Conservation (phyloP, 805 yeast species). For the Cyberlindnera maclurae region DNA sequence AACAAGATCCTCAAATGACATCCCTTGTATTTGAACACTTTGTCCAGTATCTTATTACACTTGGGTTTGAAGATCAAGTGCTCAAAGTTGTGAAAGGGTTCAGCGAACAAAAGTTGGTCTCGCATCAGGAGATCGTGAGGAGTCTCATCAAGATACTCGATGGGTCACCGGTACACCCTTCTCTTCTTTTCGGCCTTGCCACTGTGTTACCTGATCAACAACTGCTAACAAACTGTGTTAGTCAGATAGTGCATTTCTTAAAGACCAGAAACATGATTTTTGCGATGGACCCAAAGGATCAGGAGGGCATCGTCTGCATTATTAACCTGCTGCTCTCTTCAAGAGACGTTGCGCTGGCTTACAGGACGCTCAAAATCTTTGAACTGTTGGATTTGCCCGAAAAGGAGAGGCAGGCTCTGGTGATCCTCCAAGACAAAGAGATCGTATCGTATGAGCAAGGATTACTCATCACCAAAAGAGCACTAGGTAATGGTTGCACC, state of each 20-base stretch:
- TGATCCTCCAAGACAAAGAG: background rate
- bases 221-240: background rate
- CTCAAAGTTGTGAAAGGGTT: conserved; percentile 3
- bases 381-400: conserved; percentile 1
- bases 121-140: background rate
- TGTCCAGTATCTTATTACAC: conserved; percentile 8
- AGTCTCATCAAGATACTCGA: background rate
- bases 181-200: background rate
- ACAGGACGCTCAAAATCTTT: conserved; percentile 4
- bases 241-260: background rate
- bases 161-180: background rate
- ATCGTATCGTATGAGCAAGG: background rate
- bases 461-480: background rate
- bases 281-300: conserved; percentile 2
- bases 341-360: background rate
- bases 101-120: background rate
- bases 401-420: conserved; percentile 1
- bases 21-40: conserved; percentile 10
- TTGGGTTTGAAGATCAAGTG: conserved; percentile 14
- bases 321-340: background rate
- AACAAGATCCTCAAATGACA: conserved; percentile 3
- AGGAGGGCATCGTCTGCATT: background rate
- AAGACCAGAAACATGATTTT: background rate
- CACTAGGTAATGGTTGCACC: background rate
- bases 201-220: background rate